phyloP scores from a whole-genome alignment of 2,329 filamentous ascomycete genomes.

The Colletotrichum tofieldiae region DNA sequence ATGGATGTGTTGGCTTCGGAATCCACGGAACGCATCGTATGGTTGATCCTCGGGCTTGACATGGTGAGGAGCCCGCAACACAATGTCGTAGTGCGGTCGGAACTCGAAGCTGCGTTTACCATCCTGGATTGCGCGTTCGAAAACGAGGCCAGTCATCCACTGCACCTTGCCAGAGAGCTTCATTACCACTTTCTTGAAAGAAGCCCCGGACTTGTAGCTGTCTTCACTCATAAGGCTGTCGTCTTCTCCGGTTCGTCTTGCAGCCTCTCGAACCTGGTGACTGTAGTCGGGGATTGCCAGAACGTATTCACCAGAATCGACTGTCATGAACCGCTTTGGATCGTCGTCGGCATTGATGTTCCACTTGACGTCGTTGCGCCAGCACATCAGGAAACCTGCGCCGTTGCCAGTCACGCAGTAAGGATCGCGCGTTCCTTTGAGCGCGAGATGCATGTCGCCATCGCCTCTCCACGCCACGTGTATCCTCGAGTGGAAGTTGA shows the following conservation, averaged over 20 bases:
- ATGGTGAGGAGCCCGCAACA: slow-evolving; percentile 85
- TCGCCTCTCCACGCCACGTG: slow-evolving; percentile 94
- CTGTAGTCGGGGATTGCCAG: slow-evolving; percentile 95
- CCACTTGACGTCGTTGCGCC: slow-evolving; percentile 94
- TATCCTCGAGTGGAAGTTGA: slow-evolving; percentile 94
- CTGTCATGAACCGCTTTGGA: slow-evolving; percentile 93
- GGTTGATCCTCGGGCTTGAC: slow-evolving; percentile 72
- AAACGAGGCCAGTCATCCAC: slow-evolving; percentile 92
- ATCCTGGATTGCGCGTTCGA: slow-evolving; percentile 85
- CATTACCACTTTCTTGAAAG: slow-evolving; percentile 99
- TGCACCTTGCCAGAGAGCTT: slow-evolving; percentile 97
- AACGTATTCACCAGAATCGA: slow-evolving; percentile 95
- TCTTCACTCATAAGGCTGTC: slow-evolving; percentile 75
- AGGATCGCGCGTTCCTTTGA: slow-evolving; percentile 94
- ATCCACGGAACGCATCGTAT: slow-evolving; percentile 97
- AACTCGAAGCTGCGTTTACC: slow-evolving; percentile 88
- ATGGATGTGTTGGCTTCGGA: slow-evolving; percentile 96
- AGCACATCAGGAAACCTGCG: slow-evolving; percentile 98
- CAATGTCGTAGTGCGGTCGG: slow-evolving; percentile 91
- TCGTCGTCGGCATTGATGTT: slow-evolving; percentile 88
- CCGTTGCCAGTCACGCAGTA: slow-evolving; percentile 94
- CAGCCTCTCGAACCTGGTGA: slow-evolving; percentile 82
- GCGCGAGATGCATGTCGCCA: slow-evolving; percentile 92
- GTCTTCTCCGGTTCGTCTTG: slow-evolving; percentile 64
- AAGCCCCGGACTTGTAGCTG: slow-evolving; percentile 79